Conservation (phyloP, 192 early-diverging fungal genomes). For the Mortierella alpina region DNA sequence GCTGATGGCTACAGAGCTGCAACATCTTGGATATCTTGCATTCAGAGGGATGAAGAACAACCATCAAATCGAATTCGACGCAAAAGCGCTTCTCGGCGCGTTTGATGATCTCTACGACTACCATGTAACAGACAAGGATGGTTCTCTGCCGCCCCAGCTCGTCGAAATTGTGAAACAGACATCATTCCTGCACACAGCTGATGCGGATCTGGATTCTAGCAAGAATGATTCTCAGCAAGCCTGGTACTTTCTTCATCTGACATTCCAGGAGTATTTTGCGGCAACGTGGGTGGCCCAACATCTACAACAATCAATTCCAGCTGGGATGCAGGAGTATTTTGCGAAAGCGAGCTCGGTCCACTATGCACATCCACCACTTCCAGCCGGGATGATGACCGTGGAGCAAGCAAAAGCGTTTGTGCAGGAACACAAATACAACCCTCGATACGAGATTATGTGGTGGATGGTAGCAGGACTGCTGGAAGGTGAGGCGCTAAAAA, state of each 20-base stretch:
- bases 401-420: slow-evolving; percentile 4
- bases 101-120: slow-evolving; percentile 7
- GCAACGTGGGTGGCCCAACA: slow-evolving; percentile 5
- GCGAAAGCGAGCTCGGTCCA: too few relatives aligned
- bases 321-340: too few relatives aligned
- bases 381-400: slow-evolving; percentile 8
- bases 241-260: slow-evolving; percentile 17
- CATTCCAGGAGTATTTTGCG: slow-evolving; percentile 21
- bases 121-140: background rate
- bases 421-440: slow-evolving; percentile 15
- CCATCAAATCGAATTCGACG: slow-evolving; percentile 21
- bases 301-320: too few relatives aligned
- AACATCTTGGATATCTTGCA: slow-evolving; percentile 11
- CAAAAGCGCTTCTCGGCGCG: background rate
- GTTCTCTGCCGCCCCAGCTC: background rate
- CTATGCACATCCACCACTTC: background rate
- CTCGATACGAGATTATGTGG: slow-evolving; percentile 22
- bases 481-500: background rate
- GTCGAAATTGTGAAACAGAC: slow-evolving; percentile 1
- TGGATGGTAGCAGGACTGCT: slow-evolving; percentile 24
- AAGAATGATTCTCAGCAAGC: background rate
- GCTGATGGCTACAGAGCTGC: slow-evolving; percentile 4
- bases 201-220: slow-evolving; percentile 1
- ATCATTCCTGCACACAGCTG: slow-evolving; percentile 12
- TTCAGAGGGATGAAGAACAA: slow-evolving; percentile 14